Evolutionary conservation across 148 eudicot species (phyloP).

Genomic region (Chenopodium album): DNA sequence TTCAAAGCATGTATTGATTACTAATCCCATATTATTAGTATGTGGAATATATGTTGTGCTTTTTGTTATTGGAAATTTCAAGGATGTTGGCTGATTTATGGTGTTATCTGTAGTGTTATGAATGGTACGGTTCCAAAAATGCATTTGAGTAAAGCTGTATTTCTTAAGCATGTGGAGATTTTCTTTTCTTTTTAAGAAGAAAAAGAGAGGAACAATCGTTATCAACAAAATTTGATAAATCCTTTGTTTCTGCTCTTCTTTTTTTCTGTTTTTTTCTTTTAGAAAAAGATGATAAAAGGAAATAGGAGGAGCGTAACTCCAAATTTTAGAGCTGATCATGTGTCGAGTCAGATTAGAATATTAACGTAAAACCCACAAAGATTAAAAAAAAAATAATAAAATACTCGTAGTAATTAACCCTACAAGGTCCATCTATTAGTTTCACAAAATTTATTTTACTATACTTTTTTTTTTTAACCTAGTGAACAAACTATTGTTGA

Average conservation of each 20-base stretch:
- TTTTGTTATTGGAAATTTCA: constrained; percentile 1
- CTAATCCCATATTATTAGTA: not conserved
- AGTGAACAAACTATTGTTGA: constrained; percentile 1
- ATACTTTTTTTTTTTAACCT: too few species aligned
- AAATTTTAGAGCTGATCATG: not conserved
- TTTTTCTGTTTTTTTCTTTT: constrained; percentile 14
- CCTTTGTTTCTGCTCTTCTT: constrained; percentile 11
- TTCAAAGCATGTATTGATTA: not conserved
- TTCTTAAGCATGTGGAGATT: constrained; percentile 13
- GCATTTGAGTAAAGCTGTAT: constrained; percentile 15
- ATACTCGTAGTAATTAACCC: too few species aligned
- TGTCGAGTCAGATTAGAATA: too few species aligned
- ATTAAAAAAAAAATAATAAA: too few species aligned
- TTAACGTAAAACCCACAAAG: too few species aligned
- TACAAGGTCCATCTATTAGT: too few species aligned
- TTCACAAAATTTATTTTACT: too few species aligned
- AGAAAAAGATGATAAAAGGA: not conserved
- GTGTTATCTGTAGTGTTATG: not conserved
- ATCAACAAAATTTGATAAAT: constrained; percentile 31
- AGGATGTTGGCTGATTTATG: not conserved
- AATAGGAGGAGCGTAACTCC: too few species aligned
- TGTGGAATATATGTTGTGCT: not conserved
- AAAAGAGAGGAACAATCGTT: constrained; percentile 28
- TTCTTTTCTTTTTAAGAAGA: constrained; percentile 7
- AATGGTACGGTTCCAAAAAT: not conserved